Percentiles rank a stretch among this genome's conserved stretches.
Evolutionary conservation across 2,329 filamentous ascomycete species (phyloP).

Genomic region (Fonsecaea multimorphosa): DNA sequence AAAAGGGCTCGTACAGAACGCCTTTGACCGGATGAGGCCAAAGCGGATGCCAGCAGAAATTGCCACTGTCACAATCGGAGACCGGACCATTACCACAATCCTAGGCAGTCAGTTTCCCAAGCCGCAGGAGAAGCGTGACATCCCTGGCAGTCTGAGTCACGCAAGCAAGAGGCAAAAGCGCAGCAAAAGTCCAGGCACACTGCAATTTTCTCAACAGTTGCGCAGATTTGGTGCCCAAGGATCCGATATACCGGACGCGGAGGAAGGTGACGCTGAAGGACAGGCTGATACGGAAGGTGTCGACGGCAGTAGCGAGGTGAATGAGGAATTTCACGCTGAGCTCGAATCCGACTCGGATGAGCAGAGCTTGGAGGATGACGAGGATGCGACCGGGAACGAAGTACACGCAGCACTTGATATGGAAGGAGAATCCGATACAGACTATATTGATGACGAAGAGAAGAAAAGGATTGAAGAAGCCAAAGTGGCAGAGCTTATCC

Average conservation of each 20-base stretch:
- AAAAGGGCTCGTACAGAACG: conserved; percentile 60
- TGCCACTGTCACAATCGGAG: conserved; percentile 77
- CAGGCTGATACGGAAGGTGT: conserved; percentile 15
- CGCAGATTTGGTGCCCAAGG: conserved; percentile 29
- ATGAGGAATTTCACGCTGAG: conserved; percentile 58
- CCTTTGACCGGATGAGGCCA: conserved; percentile 69
- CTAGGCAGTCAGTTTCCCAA: conserved; percentile 63
- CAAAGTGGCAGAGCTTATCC: conserved; percentile 54
- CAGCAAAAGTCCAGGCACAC: conserved; percentile 9
- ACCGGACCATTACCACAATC: conserved; percentile 68
- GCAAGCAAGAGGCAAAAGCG: not conserved
- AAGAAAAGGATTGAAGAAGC: conserved; percentile 58
- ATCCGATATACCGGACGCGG: conserved; percentile 35
- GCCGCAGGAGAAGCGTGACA: conserved; percentile 20
- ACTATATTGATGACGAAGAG: conserved; percentile 62
- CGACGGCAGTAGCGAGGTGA: conserved; percentile 48
- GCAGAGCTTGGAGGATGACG: not conserved
- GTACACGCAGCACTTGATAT: not conserved
- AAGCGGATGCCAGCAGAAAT: conserved; percentile 68
- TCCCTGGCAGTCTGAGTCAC: conserved; percentile 6
- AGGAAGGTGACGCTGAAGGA: conserved; percentile 40
- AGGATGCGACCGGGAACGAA: conserved; percentile 2
- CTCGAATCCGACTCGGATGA: conserved; percentile 7
- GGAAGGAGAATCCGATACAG: conserved; percentile 41
- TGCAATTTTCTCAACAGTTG: conserved; percentile 35